phyloP scores from a whole-genome alignment of 768 basidiomycete species.

The Serendipita sp. region DNA sequence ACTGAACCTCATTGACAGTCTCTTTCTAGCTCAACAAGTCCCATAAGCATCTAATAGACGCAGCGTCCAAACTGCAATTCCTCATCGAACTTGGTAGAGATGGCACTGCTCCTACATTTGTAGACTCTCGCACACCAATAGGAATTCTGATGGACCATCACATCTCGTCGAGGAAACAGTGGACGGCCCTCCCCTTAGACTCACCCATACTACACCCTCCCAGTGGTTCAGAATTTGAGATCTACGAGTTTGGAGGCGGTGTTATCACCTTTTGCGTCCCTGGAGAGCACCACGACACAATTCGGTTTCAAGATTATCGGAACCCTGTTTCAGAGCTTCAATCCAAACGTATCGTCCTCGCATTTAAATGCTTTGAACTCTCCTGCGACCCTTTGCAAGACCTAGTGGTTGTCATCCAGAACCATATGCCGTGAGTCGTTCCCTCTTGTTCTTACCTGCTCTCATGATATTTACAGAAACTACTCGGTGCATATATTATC shows the following conservation, averaged over 20 bases:
- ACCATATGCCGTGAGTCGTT: not conserved
- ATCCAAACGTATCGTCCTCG: not conserved
- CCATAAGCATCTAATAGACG: not conserved
- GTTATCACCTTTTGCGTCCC: not conserved
- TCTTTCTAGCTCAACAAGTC: not conserved
- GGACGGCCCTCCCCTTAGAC: not conserved
- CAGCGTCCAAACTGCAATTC: not conserved
- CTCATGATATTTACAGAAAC: not conserved
- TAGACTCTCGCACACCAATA: not conserved
- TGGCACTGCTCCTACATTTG: not conserved
- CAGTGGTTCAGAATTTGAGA: not conserved
- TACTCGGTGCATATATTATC: not conserved
- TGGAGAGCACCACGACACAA: not conserved
- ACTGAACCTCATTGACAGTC: not conserved
- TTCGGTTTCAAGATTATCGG: not conserved
- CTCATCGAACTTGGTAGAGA: not conserved
- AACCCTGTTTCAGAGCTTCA: not conserved
- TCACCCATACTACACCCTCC: not conserved
- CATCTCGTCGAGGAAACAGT: not conserved
- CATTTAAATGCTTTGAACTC: not conserved
- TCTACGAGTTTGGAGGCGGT: slow-evolving; percentile 2
- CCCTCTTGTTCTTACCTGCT: not conserved
- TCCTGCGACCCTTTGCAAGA: not conserved
- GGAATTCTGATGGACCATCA: not conserved
- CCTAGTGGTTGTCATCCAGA: not conserved